Evolutionary conservation across 2,329 filamentous ascomycete genomes (phyloP), one percentile per base, ranked within the genome.

Genomic region (Aspergillus sp.): DNA sequence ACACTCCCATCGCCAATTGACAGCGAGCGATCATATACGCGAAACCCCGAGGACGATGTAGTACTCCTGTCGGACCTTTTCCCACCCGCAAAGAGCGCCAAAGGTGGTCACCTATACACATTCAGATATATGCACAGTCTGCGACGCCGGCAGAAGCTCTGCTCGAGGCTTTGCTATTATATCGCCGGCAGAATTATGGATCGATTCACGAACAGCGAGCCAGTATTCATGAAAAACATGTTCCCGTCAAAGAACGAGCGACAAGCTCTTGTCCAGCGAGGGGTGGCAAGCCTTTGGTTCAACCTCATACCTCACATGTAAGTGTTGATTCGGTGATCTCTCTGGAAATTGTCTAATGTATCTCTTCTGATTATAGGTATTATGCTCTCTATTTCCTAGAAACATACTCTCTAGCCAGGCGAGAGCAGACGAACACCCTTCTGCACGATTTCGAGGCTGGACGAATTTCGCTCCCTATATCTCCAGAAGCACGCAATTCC

Each of bases 61-160:
- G 62, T 71, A 32, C 60, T 71, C 26, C 53, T 71, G 11, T 70
- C 68, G 8, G 68, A 71, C 47, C 53, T 71, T 6, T 71, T 71
- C 39, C 67, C 65, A 5, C 68, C 68, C 0, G 50, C 59, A 5
- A 62, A 60, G 33, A 63, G 61, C 33, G 60, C 61, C 8, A 59
- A 60, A 33, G 61, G 64, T 13, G 64, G 62, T 8, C 59, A 68
- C 43, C 52, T 66, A 34, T 71, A 68, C 45, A 67, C 67, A 2
- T 71, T 69, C 41, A 58, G 62, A 49, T 71, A 71, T 51, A 44
- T 71, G 27, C 54, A 62, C 47, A 60, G 59, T 29, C 45, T 71
- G 40, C 60, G 60, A 13, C 61, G 61, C 13, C 58, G 66, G 42
- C 66, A 70, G 47, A 61, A 62, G 44, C 55, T 62, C 7, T 71